phyloP scores from a whole-genome alignment of 2,329 filamentous ascomycete genomes.

The Diplodia intermedia region DNA sequence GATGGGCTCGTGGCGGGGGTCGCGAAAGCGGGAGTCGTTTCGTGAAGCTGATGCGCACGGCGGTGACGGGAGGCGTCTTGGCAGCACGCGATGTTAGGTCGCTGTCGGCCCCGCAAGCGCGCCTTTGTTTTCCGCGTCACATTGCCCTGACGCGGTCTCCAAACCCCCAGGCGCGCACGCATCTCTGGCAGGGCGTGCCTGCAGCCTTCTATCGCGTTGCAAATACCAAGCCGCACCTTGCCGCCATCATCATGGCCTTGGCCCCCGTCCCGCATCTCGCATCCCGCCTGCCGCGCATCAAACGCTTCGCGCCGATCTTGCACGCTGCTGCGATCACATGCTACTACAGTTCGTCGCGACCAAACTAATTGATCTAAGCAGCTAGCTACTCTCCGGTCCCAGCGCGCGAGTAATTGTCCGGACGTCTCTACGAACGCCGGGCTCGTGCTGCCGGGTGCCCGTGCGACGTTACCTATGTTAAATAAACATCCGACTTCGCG shows the following conservation, averaged over 20 bases:
- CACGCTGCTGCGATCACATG: constrained; percentile 19
- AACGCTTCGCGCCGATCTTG: constrained; percentile 17
- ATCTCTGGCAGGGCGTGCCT: neutral
- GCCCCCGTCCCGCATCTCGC: constrained; percentile 16
- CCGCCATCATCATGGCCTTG: constrained; percentile 11
- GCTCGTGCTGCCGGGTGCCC: constrained; percentile 22
- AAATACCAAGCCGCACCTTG: neutral
- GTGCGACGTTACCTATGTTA: constrained; percentile 8
- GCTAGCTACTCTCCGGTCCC: neutral
- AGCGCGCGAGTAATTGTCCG: neutral
- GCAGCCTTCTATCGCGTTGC: neutral
- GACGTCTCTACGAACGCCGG: constrained; percentile 2
- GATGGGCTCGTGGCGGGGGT: constrained; percentile 26
- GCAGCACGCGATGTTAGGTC: neutral
- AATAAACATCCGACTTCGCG: constrained; percentile 16
- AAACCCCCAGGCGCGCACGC: neutral
- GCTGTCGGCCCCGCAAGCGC: neutral
- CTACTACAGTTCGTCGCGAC: neutral
- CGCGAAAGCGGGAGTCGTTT: constrained; percentile 15
- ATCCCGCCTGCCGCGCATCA: constrained; percentile 16
- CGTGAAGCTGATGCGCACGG: constrained; percentile 30
- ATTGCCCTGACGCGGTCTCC: neutral
- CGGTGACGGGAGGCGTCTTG: constrained; percentile 3
- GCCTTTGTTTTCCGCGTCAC: constrained; percentile 10
- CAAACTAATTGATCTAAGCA: constrained; percentile 1